phyloP scores from a whole-genome alignment of 169 alveolate species.

The Eimeria praecox region DNA sequence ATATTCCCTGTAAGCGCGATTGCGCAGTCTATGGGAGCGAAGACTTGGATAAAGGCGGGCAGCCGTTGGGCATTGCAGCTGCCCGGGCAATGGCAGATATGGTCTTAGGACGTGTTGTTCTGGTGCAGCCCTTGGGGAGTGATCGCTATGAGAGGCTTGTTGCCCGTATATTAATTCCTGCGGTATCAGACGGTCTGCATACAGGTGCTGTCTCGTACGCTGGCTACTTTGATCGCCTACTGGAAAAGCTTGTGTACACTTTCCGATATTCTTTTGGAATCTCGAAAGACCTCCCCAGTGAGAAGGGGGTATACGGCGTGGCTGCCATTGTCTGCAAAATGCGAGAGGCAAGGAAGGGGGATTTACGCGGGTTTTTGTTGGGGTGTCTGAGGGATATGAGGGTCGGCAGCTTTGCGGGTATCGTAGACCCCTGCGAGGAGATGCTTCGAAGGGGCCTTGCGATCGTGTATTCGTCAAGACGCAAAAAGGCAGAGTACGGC shows the following conservation, averaged over 20 bases:
- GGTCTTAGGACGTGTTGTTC: conserved; percentile 12
- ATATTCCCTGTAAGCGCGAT: too few species aligned
- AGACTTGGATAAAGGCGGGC: not conserved
- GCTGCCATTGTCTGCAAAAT: not conserved
- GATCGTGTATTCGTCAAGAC: not conserved
- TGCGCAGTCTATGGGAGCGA: conserved; percentile 1
- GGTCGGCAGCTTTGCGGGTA: not conserved
- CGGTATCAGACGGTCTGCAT: not conserved
- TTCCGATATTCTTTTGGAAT: too few species aligned
- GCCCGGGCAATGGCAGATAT: conserved; percentile 6
- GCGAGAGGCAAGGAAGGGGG: too few species aligned
- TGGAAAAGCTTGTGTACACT: not conserved
- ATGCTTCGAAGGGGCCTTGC: conserved; percentile 26
- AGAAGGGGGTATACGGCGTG: not conserved
- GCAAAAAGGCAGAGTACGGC: not conserved
- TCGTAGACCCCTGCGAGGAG: conserved; percentile 27
- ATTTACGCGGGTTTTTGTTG: not conserved
- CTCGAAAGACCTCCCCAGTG: not conserved
- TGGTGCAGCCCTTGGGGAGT: not conserved
- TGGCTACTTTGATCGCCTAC: not conserved
- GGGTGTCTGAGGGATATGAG: not conserved
- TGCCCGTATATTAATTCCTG: not conserved
- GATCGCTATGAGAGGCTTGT: not conserved
- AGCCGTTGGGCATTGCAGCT: conserved; percentile 5
- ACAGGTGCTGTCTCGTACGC: not conserved